Evolutionary conservation across 768 basidiomycete genomes (phyloP).

Genomic region (Aureoboletus auriporus): DNA sequence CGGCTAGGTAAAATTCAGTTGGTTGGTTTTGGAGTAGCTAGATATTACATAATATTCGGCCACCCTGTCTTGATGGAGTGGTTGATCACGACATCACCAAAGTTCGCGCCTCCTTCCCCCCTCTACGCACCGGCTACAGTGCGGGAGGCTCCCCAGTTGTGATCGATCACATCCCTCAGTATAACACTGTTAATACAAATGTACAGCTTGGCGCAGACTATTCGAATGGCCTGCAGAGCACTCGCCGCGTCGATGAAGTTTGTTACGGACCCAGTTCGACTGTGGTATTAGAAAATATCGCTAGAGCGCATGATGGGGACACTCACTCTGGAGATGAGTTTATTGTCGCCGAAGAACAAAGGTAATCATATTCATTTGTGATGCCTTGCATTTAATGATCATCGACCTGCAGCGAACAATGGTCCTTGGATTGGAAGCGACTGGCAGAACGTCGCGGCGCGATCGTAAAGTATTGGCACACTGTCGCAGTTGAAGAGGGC

Average conservation of each 20-base stretch:
- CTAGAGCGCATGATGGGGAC: conserved; percentile 53
- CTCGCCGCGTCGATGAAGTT: conserved; percentile 57
- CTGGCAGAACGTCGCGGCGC: conserved; percentile 57
- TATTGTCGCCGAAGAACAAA: too few species aligned
- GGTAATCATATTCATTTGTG: too few species aligned
- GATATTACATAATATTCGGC: not conserved
- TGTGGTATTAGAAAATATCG: conserved; percentile 64
- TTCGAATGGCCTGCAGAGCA: conserved; percentile 50
- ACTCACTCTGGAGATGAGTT: conserved; percentile 65
- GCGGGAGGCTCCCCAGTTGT: conserved; percentile 74
- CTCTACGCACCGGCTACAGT: conserved; percentile 57
- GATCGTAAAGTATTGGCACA: conserved; percentile 56
- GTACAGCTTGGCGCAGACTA: conserved; percentile 74
- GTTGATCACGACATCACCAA: conserved; percentile 40
- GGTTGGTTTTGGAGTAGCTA: too few species aligned
- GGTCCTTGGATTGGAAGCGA: conserved; percentile 78
- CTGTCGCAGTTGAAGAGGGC: conserved; percentile 40
- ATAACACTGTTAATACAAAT: conserved; percentile 67
- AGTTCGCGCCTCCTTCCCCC: conserved; percentile 60
- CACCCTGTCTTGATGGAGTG: too few species aligned
- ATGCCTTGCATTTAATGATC: too few species aligned
- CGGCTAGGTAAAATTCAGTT: too few species aligned
- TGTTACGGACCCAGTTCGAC: conserved; percentile 67
- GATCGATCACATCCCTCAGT: conserved; percentile 60
- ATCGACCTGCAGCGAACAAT: conserved; percentile 65